Percentiles rank a stretch among this genome's conserved stretches.
phyloP scores from a whole-genome alignment of 352 stramenopile species.

The Phytophthora litchii region DNA sequence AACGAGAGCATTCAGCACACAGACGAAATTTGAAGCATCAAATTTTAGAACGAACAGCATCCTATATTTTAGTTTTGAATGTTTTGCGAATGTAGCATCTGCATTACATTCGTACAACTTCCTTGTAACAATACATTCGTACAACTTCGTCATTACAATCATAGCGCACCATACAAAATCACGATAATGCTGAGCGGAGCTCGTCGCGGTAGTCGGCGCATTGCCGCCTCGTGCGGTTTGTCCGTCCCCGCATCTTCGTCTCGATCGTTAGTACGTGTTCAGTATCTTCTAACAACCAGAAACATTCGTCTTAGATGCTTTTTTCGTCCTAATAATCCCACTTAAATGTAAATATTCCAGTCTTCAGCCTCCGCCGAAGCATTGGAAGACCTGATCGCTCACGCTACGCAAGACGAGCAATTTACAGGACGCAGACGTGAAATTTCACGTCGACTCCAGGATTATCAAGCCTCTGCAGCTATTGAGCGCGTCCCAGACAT shows the following conservation, averaged over 20 bases:
- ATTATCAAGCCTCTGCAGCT: slow-evolving; percentile 12
- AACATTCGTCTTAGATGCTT: neutral
- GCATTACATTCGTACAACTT: too few species aligned
- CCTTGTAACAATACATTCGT: slow-evolving; percentile 21
- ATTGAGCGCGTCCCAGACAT: slow-evolving; percentile 30
- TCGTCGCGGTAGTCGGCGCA: slow-evolving; percentile 3
- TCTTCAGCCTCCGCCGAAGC: slow-evolving; percentile 34
- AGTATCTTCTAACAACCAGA: neutral
- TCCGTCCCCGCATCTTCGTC: neutral
- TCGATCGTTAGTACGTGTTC: slow-evolving; percentile 19
- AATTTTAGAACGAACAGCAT: too few species aligned
- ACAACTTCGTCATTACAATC: neutral
- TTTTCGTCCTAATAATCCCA: neutral
- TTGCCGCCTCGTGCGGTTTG: neutral
- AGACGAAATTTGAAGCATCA: too few species aligned
- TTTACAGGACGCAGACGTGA: slow-evolving; percentile 14
- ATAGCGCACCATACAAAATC: neutral
- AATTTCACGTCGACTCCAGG: slow-evolving; percentile 4
- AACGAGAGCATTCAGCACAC: slow-evolving; percentile 39
- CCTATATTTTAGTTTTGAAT: too few species aligned
- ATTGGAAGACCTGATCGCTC: slow-evolving; percentile 60
- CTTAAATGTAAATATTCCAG: neutral
- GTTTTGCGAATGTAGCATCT: too few species aligned
- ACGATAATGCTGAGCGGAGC: slow-evolving; percentile 17
- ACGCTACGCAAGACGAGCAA: slow-evolving; percentile 36